phyloP scores from a whole-genome alignment of 371 early-diverging fungal species.

The Saksenaea oblongispora region DNA sequence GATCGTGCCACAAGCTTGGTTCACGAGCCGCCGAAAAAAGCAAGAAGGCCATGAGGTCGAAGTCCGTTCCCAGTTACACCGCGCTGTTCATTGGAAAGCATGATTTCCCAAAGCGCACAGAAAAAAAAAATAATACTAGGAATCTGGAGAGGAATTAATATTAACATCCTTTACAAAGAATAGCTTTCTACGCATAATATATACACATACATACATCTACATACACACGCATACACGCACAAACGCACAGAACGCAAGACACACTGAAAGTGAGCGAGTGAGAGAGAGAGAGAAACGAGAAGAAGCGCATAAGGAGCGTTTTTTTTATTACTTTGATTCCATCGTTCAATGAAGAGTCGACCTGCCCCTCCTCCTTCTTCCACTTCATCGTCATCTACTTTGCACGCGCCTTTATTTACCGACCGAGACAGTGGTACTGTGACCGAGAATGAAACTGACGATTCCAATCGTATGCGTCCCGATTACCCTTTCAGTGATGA shows the following conservation, averaged over 20 bases:
- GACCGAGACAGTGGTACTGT: conserved; percentile 44
- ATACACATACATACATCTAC: background rate
- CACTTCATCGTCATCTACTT: conserved; percentile 1
- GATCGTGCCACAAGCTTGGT: background rate
- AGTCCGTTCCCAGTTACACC: conserved; percentile 6
- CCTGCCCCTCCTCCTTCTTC: background rate
- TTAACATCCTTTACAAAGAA: background rate
- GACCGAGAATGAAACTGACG: conserved; percentile 39
- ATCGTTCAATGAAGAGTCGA: conserved; percentile 4
- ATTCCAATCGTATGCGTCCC: conserved; percentile 12
- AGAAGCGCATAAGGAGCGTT: conserved; percentile 5
- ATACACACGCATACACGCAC: background rate
- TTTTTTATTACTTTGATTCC: background rate
- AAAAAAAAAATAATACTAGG: background rate
- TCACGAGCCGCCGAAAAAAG: background rate
- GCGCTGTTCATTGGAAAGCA: conserved; percentile 1
- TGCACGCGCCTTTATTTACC: conserved; percentile 4
- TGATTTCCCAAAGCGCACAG: background rate
- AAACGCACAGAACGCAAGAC: no score
- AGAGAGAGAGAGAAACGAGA: background rate
- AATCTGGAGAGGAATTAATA: background rate
- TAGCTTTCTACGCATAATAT: background rate
- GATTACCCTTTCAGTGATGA: conserved; percentile 47
- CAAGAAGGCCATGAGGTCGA: background rate
- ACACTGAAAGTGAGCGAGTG: no score